Percentiles rank a stretch among this genome's conserved stretches.
Evolutionary conservation across 768 basidiomycete genomes (phyloP).

Genomic region (Rubroboletus pulcherrimus): DNA sequence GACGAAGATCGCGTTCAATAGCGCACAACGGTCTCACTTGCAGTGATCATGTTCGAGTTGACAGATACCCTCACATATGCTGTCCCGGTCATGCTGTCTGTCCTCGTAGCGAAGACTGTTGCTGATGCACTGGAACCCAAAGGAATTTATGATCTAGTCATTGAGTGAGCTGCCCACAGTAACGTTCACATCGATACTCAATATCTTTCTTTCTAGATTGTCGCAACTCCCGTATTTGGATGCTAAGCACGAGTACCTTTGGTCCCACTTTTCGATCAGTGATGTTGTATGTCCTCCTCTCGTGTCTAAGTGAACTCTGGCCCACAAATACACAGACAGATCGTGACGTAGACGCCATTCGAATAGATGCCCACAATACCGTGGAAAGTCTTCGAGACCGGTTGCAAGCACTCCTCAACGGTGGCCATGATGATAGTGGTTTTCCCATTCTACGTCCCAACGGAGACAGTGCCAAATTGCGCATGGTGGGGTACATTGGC

Average conservation of each 20-base stretch:
- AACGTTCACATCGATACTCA: neutral
- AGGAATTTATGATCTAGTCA: conserved; percentile 96
- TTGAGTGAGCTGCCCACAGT: conserved; percentile 48
- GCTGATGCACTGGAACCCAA: conserved; percentile 51
- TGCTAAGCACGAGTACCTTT: conserved; percentile 83
- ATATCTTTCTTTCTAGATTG: conserved; percentile 39
- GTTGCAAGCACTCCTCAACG: conserved; percentile 52
- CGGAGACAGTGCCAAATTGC: conserved; percentile 39
- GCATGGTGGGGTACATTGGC: conserved; percentile 88
- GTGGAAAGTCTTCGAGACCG: conserved; percentile 71
- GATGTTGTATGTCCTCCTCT: conserved; percentile 63
- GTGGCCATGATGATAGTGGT: conserved; percentile 72
- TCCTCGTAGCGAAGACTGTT: conserved; percentile 57
- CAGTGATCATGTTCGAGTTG: conserved; percentile 95
- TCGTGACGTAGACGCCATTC: conserved; percentile 64
- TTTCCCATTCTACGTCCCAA: conserved; percentile 78
- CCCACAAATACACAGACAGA: conserved; percentile 48
- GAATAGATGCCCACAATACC: conserved; percentile 69
- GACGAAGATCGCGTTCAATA: conserved; percentile 26
- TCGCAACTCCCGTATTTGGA: conserved; percentile 91
- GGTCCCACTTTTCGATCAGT: conserved; percentile 70
- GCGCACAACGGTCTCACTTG: conserved; percentile 89
- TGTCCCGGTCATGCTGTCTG: conserved; percentile 82
- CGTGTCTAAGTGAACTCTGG: neutral
- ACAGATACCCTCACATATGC: conserved; percentile 92